Percentiles rank a stretch among this genome's conserved stretches.
phyloP scores from a whole-genome alignment of 169 alveolate genomes.

The Amoebophrya sp. region DNA sequence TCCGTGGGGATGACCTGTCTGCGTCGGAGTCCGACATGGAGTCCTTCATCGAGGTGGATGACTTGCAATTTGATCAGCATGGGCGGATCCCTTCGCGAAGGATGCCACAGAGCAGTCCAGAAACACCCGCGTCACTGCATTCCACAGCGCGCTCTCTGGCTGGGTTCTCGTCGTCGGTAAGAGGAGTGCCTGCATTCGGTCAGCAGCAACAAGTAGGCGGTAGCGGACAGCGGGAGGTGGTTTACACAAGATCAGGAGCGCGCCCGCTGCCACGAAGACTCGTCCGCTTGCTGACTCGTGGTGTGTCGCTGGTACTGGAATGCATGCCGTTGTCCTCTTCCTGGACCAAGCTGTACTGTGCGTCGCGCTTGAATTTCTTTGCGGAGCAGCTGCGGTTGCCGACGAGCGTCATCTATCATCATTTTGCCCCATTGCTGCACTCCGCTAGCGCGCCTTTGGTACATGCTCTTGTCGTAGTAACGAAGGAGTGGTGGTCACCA shows the following conservation, averaged over 20 bases:
- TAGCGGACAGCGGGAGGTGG: background rate
- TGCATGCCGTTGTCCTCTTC: constrained; percentile 42
- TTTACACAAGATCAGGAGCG: background rate
- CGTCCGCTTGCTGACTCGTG: constrained; percentile 39
- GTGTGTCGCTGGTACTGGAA: constrained; percentile 42
- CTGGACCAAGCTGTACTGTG: constrained; percentile 43
- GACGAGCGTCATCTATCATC: constrained; percentile 42
- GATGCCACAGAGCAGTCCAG: too few species aligned
- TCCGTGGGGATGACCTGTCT: too few species aligned
- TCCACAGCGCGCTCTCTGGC: too few species aligned
- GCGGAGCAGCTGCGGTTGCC: constrained; percentile 31
- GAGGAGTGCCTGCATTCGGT: too few species aligned
- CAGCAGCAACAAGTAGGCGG: too few species aligned
- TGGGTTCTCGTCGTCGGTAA: too few species aligned
- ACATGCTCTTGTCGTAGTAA: constrained; percentile 47
- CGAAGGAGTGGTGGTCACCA: background rate
- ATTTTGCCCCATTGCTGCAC: constrained; percentile 40
- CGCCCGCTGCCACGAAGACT: constrained; percentile 16
- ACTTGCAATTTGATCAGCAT: too few species aligned
- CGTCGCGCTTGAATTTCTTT: constrained; percentile 41
- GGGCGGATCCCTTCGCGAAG: too few species aligned
- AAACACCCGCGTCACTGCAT: too few species aligned
- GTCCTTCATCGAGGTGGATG: too few species aligned
- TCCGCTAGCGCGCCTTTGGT: constrained; percentile 40
- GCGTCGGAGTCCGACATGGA: too few species aligned